Evolutionary conservation across 139 green algal genomes (phyloP), one percentile per base, ranked within the genome.

Genomic region (Pleodorina starrii): DNA sequence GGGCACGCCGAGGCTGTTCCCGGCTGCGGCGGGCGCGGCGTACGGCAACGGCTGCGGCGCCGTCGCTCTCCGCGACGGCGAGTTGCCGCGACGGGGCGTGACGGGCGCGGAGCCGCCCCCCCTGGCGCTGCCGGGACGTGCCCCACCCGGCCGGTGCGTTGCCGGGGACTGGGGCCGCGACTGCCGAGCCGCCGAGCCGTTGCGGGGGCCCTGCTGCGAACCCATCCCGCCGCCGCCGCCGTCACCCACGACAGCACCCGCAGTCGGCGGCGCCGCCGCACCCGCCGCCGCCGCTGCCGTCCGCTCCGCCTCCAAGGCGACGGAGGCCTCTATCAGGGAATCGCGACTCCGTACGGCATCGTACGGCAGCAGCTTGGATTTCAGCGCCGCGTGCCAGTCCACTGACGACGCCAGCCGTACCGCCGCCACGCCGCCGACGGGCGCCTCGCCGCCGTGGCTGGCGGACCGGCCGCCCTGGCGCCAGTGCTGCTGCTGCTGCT

Each of bases 341-440:
- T 36, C 35, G 21, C 72, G 72, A 21, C 32, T 3, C 35, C 42
- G 72, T 57, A 80, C 72, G 11, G 43, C 72, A 35, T 80, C 72
- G 38, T 80, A 80, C 40, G 81, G 81, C 44, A 87, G 11, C 2
- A 87, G 63, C 81, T 87, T 87, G 16, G 60, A 35, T 2, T 63
- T 10, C n/a, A 87, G 60, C 17, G 60, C 81, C 17, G 42, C 43
- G 7, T 46, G 29, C 81, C 81, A 87, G 44, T 87, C 60, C 16
- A 51, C 35, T 1, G 76, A 25, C 7, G 54, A 66, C 54, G 21
- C 54, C 54, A 25, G 21, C 54, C 54, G 54, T 27, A 32, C 54
- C 17, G 51, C 51, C 51, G 51, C 51, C 51, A 60, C 51, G 51
- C 51, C 51, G 51, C 51, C 51, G 14, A 60, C 51, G 51, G 54